Evolutionary conservation across 371 early-diverging fungal genomes (phyloP).

Genomic region (Thermomucor indicae-seudaticae): DNA sequence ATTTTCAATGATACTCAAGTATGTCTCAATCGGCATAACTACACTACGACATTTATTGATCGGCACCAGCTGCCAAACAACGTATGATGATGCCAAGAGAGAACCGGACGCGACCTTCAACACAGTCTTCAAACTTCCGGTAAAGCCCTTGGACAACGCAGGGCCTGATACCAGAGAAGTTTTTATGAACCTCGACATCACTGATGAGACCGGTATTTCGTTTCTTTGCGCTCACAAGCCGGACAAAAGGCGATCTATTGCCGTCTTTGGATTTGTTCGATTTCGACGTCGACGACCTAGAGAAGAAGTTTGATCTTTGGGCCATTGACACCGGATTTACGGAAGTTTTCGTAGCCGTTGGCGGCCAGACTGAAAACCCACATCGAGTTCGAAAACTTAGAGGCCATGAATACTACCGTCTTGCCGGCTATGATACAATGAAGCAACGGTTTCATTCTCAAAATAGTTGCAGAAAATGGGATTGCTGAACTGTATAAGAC

Average conservation of each 20-base stretch:
- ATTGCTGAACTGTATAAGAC: too few species aligned
- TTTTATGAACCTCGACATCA: not conserved
- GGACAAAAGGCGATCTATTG: not conserved
- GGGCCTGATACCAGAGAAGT: not conserved
- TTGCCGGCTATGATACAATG: slow-evolving; percentile 5
- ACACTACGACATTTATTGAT: not conserved
- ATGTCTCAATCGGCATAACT: not conserved
- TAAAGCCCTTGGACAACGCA: not conserved
- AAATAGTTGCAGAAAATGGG: too few species aligned
- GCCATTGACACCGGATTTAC: slow-evolving; percentile 1
- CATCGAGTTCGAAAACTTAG: slow-evolving; percentile 3
- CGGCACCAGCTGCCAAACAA: not conserved
- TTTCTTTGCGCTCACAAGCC: not conserved
- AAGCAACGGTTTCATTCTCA: too few species aligned
- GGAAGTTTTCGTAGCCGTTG: not conserved
- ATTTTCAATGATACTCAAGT: not conserved
- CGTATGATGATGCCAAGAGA: not conserved
- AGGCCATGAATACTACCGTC: not conserved
- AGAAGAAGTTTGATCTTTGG: slow-evolving; percentile 2
- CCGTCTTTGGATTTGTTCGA: not conserved
- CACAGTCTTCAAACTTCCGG: not conserved
- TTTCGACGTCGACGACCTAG: not conserved
- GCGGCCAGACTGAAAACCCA: not conserved
- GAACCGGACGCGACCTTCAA: not conserved
- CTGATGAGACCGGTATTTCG: not conserved